Evolutionary conservation across 257 asterid genomes (phyloP).

Genomic region (Solanum paucissectum): DNA sequence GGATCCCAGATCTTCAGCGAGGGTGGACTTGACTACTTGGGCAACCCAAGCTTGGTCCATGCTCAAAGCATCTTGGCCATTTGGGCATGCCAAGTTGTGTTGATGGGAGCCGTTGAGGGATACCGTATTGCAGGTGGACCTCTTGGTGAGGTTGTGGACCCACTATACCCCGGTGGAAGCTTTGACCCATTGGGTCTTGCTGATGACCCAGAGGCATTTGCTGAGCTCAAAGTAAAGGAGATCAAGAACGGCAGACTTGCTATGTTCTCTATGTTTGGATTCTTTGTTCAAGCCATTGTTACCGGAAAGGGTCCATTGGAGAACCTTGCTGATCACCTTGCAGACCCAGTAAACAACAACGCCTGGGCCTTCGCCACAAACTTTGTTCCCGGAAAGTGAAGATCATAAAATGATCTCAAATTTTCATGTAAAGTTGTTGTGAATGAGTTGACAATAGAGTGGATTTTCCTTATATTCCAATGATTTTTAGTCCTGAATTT

Average conservation of each 20-base stretch:
- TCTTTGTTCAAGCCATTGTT: slow-evolving; percentile 51
- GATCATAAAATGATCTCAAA: not conserved
- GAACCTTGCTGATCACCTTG: slow-evolving; percentile 53
- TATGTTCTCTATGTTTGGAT: slow-evolving; percentile 63
- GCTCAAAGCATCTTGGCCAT: slow-evolving; percentile 68
- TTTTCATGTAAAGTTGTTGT: not conserved
- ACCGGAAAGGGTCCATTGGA: slow-evolving; percentile 56
- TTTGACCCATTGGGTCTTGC: slow-evolving; percentile 27
- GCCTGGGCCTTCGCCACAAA: not conserved
- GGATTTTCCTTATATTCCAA: not conserved
- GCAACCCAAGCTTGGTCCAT: slow-evolving; percentile 64
- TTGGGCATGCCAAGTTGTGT: slow-evolving; percentile 50
- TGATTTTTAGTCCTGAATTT: not conserved
- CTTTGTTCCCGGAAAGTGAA: not conserved
- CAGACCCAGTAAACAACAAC: slow-evolving; percentile 32
- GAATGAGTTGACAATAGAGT: not conserved
- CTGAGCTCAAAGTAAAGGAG: slow-evolving; percentile 53
- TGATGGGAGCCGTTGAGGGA: slow-evolving; percentile 76
- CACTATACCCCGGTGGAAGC: slow-evolving; percentile 14
- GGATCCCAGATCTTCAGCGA: slow-evolving; percentile 57
- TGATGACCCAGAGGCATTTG: slow-evolving; percentile 35
- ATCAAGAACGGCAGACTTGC: slow-evolving; percentile 48
- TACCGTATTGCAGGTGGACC: slow-evolving; percentile 29
- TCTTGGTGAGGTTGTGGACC: slow-evolving; percentile 11
- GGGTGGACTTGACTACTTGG: slow-evolving; percentile 65